A percentile compares a stretch with the other conserved stretches of the same genome.
These are phyloP conservation scores for Nasturtium officinale DNA, from an alignment of 345 rosid species.

Conservation along the genomic window DNA sequence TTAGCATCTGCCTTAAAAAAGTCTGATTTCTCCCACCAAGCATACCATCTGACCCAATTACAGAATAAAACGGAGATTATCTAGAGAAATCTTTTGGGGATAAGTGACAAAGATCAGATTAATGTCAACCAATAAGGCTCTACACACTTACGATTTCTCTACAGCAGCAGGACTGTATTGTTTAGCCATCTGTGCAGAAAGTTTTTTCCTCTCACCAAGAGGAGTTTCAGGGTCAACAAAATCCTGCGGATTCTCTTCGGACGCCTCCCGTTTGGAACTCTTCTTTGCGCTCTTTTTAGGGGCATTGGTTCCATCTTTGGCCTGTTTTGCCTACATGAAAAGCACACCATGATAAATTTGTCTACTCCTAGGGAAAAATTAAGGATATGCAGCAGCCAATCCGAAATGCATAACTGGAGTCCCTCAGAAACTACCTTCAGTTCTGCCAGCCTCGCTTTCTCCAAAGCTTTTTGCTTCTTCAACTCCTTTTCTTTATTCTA, in stretches of 20 bases:
- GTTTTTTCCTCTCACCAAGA: constrained; percentile 71
- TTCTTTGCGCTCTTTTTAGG: constrained; percentile 69
- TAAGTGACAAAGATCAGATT: background rate
- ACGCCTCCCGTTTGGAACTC: constrained; percentile 57
- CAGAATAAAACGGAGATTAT: constrained; percentile 13
- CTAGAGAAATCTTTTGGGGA: background rate
- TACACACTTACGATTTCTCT: constrained; percentile 74
- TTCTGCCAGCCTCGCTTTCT: constrained; percentile 70
- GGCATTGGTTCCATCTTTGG: constrained; percentile 49
- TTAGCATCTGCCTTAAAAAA: constrained; percentile 69
- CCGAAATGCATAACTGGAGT: background rate
- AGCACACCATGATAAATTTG: constrained; percentile 1
- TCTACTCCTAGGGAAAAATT: background rate
- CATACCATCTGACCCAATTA: constrained; percentile 71
- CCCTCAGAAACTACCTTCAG: constrained; percentile 50
- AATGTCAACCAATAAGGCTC: constrained; percentile 9
- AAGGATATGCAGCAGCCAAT: background rate
- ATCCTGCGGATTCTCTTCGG: constrained; percentile 71
- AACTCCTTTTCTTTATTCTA: constrained; percentile 82
- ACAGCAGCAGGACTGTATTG: constrained; percentile 79
- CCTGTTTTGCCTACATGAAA: constrained; percentile 57
- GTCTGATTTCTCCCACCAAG: constrained; percentile 88
- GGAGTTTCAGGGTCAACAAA: constrained; percentile 78
- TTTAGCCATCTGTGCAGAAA: constrained; percentile 84
- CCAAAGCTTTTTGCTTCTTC: constrained; percentile 78